Base-by-base conservation (phyloP, 176 grass and related monocot species). In the Musa beccarii region DNA sequence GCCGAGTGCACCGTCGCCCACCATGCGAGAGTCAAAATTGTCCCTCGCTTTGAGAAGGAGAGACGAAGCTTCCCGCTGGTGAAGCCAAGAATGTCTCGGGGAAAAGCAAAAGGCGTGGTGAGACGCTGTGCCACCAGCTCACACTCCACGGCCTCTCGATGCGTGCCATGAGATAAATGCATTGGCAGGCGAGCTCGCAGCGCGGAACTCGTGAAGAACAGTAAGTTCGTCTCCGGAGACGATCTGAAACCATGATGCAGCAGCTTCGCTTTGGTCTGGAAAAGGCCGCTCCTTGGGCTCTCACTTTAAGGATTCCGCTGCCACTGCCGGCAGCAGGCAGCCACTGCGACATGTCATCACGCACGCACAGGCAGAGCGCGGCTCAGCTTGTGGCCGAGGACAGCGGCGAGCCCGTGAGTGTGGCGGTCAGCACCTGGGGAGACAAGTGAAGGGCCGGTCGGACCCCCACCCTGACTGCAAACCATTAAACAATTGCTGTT, bases 351-450 rank as follows among this genome's bases (percentile, higher is more conserved):
- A 0, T 50, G 34, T 43, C 34, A 43, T 43, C 34, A 0, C 34
- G 0, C 34, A 43, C 34, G 6, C 34, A 43, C 34, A 43, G 4
- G 3, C 34, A 43, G 34, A 34, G 34, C 5, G 55, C 6, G 57
- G 15, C 57, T 19, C 8, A 6, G 15, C 6, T 4, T 62, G 57
- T 8, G 57, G 6, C 13, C 9, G 17, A 21, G 52, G 10, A 28
- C 52, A 54, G 11, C 34, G 20, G 52, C 72, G 11, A 23, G 13
- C 3, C 21, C n/a, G 52, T 54, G 19, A 28, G 7, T 56, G 52
- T 17, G 53, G 12, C 2, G 21, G 52, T 74, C 72, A 74, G 23
- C 72, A 74, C 72, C 53, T 74, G 72, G 8, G 72, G 72, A 74
- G 72, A 74, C 71, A 73, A 25, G 6, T 13, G 5, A 73, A 17